Evolutionary conservation across 202 grass and related monocot genomes (phyloP), one percentile per base, ranked within the genome.

Genomic region (Panicum hallii): DNA sequence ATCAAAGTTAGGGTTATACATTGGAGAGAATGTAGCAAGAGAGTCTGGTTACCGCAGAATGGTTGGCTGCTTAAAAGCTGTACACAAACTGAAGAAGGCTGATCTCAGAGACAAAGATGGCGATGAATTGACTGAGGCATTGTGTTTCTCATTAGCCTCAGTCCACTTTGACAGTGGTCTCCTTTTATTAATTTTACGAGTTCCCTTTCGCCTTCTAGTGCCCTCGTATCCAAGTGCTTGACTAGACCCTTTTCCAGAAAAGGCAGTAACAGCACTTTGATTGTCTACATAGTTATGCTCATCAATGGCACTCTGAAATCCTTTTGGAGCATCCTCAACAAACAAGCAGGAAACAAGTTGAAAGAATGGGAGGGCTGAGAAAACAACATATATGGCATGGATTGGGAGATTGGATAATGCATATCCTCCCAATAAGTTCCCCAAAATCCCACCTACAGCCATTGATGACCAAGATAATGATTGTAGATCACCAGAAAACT

Each of bases 381-480:
- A 95, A 75, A 90, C 63, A 72, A 92, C 41, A 70, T 92, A 95
- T 67, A 95, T 88, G 60, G 54, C 87, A 83, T 92, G 72, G 75
- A 95, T 88, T 3, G 66, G 65, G 34, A 95, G 79, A 86, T 95
- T 92, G 13, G 93, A 86, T 67, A 95, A 79, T 77, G 93, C 86
- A 81, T 92, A 92, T 86, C 93, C 93, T 75, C 93, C 93, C 73
- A 90, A 79, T 79, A 95, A 87, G 77, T 83, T 92, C 52, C 93
- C 93, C 62, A 87, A 90, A 84, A 95, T 90, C 9, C 93, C 93
- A 71, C 93, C 93, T 38, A 90, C 58, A 49, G 93, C 90, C 93
- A 95, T 95, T 16, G 90, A 87, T 65, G 83, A 92, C 93, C 93
- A 95, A 45, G 93, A 95, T 69, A 95, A 72, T 66, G 90, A 95